Evolutionary conservation across 192 early-diverging fungal species (phyloP), one percentile per base, ranked within the genome.

Genomic region (Coemansia guatemalensis): DNA sequence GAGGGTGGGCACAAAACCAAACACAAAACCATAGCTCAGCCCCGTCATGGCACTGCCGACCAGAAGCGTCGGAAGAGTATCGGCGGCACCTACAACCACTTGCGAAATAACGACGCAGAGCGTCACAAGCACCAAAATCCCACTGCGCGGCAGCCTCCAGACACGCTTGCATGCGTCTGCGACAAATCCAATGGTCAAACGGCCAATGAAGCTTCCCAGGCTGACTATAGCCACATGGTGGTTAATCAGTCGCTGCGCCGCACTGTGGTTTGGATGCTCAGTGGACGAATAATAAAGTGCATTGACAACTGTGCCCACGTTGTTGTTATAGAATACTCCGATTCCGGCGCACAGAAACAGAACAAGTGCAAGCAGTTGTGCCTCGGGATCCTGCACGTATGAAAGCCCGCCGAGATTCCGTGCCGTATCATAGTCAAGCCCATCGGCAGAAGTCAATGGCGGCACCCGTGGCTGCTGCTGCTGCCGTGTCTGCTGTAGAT

Each of bases 271-370:
- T 0, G 71, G 71, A 0, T 47, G 5, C n/a, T 59, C 51, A 0
- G 60, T 53, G 2, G 80, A 82, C 56, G 80, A 82, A 53, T 70
- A 68, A 62, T 82, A 82, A 23, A 83, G 57, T 0, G 82, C 69
- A 33, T 74, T 78, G 65, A 81, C 78, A 12, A 83, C 73, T 4
- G 82, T 81, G 4, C 82, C 82, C 5, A 75, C 65, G 33, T 80
- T 80, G 68, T 83, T 83, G 65, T 70, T 83, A 65, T 74, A 83
- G 60, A 81, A 80, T 29, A 83, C 69, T 4, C 82, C 82, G 23
- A 80, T 71, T 6, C 82, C 82, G 0, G 74, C 74, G n/a, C 74
- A 74, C 33, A 77, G 56, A 27, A 83, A 75, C 29, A 83, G 55
- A 4, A 79, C 78, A 54, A 83, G 33, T 2, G 72, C 65, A 20